Percentiles rank a stretch among this genome's conserved stretches.
Evolutionary conservation across 495 filamentous ascomycete species (phyloP).

Genomic region (Polyplosphaeria fusca): DNA sequence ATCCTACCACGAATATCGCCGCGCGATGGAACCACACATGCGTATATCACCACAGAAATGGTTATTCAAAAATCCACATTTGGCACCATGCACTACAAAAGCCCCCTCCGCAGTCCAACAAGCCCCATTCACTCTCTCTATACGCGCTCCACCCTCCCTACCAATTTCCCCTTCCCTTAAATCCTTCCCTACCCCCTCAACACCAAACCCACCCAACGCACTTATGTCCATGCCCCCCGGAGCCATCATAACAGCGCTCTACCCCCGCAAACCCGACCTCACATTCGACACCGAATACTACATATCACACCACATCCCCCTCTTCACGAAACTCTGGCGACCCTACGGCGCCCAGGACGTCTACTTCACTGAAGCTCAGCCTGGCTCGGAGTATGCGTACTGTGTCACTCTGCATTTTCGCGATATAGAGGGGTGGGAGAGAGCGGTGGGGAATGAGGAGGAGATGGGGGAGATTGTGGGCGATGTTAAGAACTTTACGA

Average conservation of each 20-base stretch:
- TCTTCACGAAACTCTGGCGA: not conserved
- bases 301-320: conserved; percentile 2
- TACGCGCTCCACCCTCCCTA: no score
- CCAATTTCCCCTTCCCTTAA: no score
- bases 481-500: conserved; percentile 11
- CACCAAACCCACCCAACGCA: no score
- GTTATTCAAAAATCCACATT: no score
- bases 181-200: no score
- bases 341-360: not conserved
- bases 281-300: conserved; percentile 16
- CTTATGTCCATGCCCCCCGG: conserved; percentile 6
- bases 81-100: no score
- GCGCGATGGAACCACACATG: no score
- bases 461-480: conserved; percentile 6
- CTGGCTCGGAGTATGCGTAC: conserved; percentile 7
- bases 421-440: conserved; percentile 1
- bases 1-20: no score
- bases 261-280: conserved; percentile 9
- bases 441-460: not conserved
- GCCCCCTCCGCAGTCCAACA: no score
- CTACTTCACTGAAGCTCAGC: not conserved
- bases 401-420: not conserved
- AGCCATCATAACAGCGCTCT: conserved; percentile 6
- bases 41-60: no score
- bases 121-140: no score